Evolutionary conservation across 2,329 filamentous ascomycete genomes (phyloP).

Genomic region (Penicillium sumatraense): DNA sequence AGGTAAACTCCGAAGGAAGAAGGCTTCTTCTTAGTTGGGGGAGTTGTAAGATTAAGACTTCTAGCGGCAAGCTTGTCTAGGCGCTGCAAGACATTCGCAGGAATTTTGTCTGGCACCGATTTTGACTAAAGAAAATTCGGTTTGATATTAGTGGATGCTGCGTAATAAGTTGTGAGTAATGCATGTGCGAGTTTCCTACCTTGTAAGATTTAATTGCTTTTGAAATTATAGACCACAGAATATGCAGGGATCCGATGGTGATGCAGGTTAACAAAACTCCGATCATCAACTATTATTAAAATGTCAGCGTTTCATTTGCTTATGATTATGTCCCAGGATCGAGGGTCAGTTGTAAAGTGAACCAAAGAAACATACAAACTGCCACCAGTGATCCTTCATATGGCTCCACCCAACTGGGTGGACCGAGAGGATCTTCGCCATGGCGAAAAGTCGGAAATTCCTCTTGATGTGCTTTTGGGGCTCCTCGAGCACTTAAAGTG

Average conservation of each 20-base stretch:
- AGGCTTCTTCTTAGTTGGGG: conserved; percentile 28
- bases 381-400: conserved; percentile 49
- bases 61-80: conserved; percentile 28
- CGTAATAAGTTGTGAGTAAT: neutral
- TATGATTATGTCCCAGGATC: neutral
- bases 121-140: conserved; percentile 27
- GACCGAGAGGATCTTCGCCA: conserved; percentile 36
- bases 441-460: conserved; percentile 12
- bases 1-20: conserved; percentile 50
- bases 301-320: conserved; percentile 17
- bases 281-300: conserved; percentile 37
- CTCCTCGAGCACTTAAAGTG: neutral
- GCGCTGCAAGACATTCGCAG: conserved; percentile 26
- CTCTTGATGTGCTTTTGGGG: neutral
- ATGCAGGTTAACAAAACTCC: conserved; percentile 38
- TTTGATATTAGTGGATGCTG: conserved; percentile 2
- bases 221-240: conserved; percentile 31
- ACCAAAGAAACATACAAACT: conserved; percentile 39
- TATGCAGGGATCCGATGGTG: conserved; percentile 32
- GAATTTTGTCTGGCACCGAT: conserved; percentile 26
- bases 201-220: conserved; percentile 32
- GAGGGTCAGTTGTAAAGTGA: conserved; percentile 9
- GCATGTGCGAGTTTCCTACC: conserved; percentile 23
- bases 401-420: conserved; percentile 38
- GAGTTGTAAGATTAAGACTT: conserved; percentile 26